Evolutionary conservation across 148 eudicot genomes (phyloP).

Genomic region (Persicaria tinctoria): DNA sequence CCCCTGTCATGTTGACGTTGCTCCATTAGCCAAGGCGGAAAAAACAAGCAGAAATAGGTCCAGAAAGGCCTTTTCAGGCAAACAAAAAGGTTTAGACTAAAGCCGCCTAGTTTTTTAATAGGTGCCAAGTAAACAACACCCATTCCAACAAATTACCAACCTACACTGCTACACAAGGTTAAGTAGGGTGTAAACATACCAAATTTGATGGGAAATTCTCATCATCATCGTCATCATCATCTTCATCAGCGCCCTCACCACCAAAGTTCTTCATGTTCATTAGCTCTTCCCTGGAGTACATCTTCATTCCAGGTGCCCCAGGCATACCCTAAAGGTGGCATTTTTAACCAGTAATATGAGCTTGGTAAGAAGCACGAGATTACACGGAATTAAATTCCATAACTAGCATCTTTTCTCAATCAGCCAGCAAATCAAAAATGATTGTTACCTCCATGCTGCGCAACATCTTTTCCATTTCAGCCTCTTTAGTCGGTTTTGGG

Average conservation of each 20-base stretch:
- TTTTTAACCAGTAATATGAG: not conserved
- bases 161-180: not conserved
- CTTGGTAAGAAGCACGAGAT: not conserved
- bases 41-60: not conserved
- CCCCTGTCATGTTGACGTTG: slow-evolving; percentile 36
- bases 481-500: slow-evolving; percentile 77
- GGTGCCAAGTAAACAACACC: no score
- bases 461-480: slow-evolving; percentile 88
- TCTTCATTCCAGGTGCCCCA: slow-evolving; percentile 95
- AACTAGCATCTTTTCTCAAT: not conserved
- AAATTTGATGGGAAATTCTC: slow-evolving; percentile 54
- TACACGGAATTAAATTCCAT: not conserved
- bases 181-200: slow-evolving; percentile 30
- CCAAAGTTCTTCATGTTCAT: slow-evolving; percentile 62
- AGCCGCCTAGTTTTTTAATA: no score
- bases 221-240: slow-evolving; percentile 60
- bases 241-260: slow-evolving; percentile 55
- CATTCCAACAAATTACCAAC: no score
- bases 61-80: no score
- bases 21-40: slow-evolving; percentile 11
- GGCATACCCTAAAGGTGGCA: slow-evolving; percentile 70
- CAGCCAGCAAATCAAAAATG: not conserved
- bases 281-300: slow-evolving; percentile 91
- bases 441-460: slow-evolving; percentile 75
- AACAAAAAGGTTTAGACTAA: not conserved